phyloP scores from a whole-genome alignment of 2,329 filamentous ascomycete species.

The Hypoxylon sp. region DNA sequence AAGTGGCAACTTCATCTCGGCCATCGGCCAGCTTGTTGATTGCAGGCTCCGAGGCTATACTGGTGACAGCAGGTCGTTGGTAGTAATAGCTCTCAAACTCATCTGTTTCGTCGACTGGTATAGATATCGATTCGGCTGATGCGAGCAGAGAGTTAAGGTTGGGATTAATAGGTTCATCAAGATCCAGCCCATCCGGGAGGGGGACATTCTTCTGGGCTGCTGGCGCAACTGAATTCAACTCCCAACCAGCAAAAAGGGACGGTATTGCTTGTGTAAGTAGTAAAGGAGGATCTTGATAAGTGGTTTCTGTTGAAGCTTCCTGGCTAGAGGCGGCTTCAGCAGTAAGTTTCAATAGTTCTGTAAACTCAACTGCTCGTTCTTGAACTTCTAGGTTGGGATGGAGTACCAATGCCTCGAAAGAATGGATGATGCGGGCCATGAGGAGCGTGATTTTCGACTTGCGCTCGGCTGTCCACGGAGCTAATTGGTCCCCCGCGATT shows the following conservation, averaged over 20 bases:
- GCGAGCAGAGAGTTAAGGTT: slow-evolving; percentile 79
- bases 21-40: slow-evolving; percentile 66
- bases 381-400: slow-evolving; percentile 95
- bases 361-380: slow-evolving; percentile 92
- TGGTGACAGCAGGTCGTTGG: slow-evolving; percentile 66
- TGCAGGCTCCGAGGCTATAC: slow-evolving; percentile 70
- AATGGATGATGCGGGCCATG: slow-evolving; percentile 84
- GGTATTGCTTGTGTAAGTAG: slow-evolving; percentile 93
- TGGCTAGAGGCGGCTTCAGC: slow-evolving; percentile 83
- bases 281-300: slow-evolving; percentile 78
- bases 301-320: slow-evolving; percentile 67
- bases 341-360: slow-evolving; percentile 89
- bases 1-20: slow-evolving; percentile 63
- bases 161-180: slow-evolving; percentile 85
- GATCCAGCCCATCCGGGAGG: slow-evolving; percentile 79
- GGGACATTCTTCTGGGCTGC: slow-evolving; percentile 91
- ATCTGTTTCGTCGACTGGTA: slow-evolving; percentile 69
- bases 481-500: slow-evolving; percentile 75
- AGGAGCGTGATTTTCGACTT: slow-evolving; percentile 83
- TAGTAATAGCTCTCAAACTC: slow-evolving; percentile 79
- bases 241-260: slow-evolving; percentile 85
- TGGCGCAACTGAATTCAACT: slow-evolving; percentile 90
- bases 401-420: slow-evolving; percentile 81
- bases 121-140: slow-evolving; percentile 64
- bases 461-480: slow-evolving; percentile 79